Conservation (phyloP, 495 filamentous ascomycete genomes). For the Tirmania nivea region DNA sequence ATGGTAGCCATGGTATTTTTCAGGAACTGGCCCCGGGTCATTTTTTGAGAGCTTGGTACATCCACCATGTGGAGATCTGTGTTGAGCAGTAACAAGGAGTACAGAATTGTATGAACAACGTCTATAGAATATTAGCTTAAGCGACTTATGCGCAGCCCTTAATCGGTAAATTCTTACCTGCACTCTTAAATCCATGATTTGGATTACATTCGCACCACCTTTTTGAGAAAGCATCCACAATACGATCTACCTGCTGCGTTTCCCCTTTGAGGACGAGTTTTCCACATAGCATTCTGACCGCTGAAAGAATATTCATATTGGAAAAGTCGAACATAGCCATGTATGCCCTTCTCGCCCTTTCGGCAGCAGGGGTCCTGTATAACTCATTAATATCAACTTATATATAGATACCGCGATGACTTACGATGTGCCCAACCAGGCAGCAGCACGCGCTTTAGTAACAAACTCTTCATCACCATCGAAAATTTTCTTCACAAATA, state of each 20-base stretch:
- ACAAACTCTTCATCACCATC: conserved; percentile 69
- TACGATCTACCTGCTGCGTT: conserved; percentile 89
- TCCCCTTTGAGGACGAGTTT: conserved; percentile 75
- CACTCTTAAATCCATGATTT: conserved; percentile 78
- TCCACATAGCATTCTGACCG: conserved; percentile 59
- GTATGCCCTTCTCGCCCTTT: conserved; percentile 54
- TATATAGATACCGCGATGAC: conserved; percentile 1
- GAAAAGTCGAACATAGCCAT: conserved; percentile 81
- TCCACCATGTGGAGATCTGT: conserved; percentile 90
- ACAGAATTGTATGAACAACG: conserved; percentile 92
- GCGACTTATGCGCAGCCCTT: conserved; percentile 1
- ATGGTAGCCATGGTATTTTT: conserved; percentile 93
- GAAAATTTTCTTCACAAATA: conserved; percentile 60
- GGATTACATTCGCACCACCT: conserved; percentile 92
- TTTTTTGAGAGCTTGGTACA: conserved; percentile 59
- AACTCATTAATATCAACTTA: conserved; percentile 5
- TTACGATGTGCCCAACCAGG: conserved; percentile 63
- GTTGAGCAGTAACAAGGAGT: conserved; percentile 84
- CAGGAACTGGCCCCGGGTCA: conserved; percentile 83
- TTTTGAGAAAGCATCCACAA: conserved; percentile 66
- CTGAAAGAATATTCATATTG: conserved; percentile 56
- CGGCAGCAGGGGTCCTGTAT: conserved; percentile 33
- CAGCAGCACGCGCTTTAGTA: conserved; percentile 51
- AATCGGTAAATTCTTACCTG: conserved; percentile 32
- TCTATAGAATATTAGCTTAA: conserved; percentile 29